These are phyloP conservation scores for Chaetomiaceae sp. DNA, from an alignment of 2,329 filamentous ascomycete species.

Conservation along the genomic window DNA sequence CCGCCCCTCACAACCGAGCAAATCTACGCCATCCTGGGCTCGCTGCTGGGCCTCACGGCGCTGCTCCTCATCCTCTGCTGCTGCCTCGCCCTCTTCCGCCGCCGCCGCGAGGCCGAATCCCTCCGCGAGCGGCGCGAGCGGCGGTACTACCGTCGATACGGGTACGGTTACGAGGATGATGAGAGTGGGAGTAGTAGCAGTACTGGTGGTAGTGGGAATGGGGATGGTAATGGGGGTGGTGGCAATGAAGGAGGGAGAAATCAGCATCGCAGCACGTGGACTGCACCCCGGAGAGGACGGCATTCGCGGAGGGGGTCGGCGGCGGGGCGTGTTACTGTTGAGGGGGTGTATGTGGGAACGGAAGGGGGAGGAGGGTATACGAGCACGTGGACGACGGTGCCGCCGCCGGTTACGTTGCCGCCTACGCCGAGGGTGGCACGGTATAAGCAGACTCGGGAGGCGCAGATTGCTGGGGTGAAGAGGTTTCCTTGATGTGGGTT, in stretches of 20 bases:
- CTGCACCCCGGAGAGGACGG: not conserved
- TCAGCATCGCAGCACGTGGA: not conserved
- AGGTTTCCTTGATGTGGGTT: slow-evolving; percentile 22
- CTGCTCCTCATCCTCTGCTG: slow-evolving; percentile 33
- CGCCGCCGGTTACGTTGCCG: slow-evolving; percentile 18
- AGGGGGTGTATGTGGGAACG: too few species aligned
- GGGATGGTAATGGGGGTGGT: not conserved
- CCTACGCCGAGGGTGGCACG: slow-evolving; percentile 17
- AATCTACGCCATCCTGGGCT: slow-evolving; percentile 40
- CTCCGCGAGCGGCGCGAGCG: not conserved
- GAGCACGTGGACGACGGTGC: slow-evolving; percentile 12
- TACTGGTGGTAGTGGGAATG: too few species aligned
- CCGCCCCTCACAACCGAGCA: slow-evolving; percentile 32
- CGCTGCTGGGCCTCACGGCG: slow-evolving; percentile 35
- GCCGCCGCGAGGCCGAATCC: not conserved
- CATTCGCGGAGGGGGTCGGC: too few species aligned
- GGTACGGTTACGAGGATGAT: not conserved
- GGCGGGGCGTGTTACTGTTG: too few species aligned
- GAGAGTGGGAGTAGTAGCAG: too few species aligned
- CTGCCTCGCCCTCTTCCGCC: slow-evolving; percentile 1
- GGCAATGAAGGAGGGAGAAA: not conserved
- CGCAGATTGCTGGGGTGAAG: slow-evolving; percentile 18
- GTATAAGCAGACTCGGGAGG: slow-evolving; percentile 18
- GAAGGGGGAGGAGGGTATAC: too few species aligned
- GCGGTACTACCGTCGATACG: not conserved